These are phyloP conservation scores for Pistacia atlantica DNA, from an alignment of 345 rosid species.

Conservation along the genomic window DNA sequence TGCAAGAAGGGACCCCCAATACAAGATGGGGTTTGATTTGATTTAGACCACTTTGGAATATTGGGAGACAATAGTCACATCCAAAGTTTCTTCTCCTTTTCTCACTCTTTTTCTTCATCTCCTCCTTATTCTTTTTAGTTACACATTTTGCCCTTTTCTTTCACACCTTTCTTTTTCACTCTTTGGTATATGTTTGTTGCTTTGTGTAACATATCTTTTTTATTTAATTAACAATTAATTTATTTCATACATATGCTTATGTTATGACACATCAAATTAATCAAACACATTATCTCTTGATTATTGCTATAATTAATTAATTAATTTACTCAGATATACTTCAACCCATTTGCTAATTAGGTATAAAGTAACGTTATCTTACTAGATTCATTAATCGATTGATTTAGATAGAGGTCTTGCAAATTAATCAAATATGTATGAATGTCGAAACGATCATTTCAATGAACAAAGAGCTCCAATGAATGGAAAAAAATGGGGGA, in stretches of 20 bases:
- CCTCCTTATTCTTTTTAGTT: slow-evolving; percentile 29
- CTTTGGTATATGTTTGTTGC: slow-evolving; percentile 23
- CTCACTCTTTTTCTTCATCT: slow-evolving; percentile 14
- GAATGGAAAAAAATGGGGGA: too few species aligned
- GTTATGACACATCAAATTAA: too few species aligned
- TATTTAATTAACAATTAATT: too few species aligned
- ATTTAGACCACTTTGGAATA: slow-evolving; percentile 47
- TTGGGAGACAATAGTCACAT: slow-evolving; percentile 53
- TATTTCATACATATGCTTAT: too few species aligned
- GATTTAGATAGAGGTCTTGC: neutral
- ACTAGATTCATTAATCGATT: neutral
- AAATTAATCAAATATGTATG: too few species aligned
- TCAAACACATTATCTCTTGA: too few species aligned
- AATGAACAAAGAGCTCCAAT: too few species aligned
- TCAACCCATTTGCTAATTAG: neutral
- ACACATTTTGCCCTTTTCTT: slow-evolving; percentile 23
- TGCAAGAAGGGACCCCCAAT: slow-evolving; percentile 45
- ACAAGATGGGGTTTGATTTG: slow-evolving; percentile 31
- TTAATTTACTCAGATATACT: neutral
- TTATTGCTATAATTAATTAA: too few species aligned
- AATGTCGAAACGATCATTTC: too few species aligned
- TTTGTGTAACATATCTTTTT: too few species aligned
- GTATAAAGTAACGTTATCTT: neutral
- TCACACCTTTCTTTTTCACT: slow-evolving; percentile 39
- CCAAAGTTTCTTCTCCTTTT: slow-evolving; percentile 38